Evolutionary conservation across 352 stramenopile genomes (phyloP), one percentile per base, ranked within the genome.

Genomic region (Pythium grandisporangium): DNA sequence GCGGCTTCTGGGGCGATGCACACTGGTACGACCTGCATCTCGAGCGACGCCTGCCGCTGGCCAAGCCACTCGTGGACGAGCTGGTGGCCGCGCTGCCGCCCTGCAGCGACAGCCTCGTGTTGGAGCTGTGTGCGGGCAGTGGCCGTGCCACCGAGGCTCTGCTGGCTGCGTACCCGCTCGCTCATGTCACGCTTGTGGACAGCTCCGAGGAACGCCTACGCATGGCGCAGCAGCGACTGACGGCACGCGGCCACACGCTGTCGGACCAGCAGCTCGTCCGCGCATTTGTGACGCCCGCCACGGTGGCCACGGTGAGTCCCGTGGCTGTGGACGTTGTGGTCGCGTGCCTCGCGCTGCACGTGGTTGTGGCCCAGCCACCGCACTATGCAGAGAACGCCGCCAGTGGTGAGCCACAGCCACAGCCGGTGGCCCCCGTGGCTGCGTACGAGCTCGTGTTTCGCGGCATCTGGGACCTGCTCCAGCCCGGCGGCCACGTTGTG

Each of bases 21-120:
- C 65, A 67, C 46, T 90, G 77, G 77, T 90, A 90, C 58, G 77
- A 90, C 29, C 56, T 86, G 34, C 62, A 90, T 14, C 27, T 90
- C 6, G 47, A 67, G 42, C 60, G 48, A 14, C 67, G 77, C 29
- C 45, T 90, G 53, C 74, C 74, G 17, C 56, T 79, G 13, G 71
- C 64, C n/a, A 67, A 79, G 38, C 38, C 53, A 2, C 71, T 86
- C 53, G 51, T 86, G n/a, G 44, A 67, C 7, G 63, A 90, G 49
- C 58, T 90, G 25, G 40, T 88, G 7, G 36, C 63, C 0, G 69
- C 74, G 12, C 45, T 90, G 27, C 77, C 77, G 14, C 77, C 77
- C 4, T 86, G 77, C 42, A 56, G 70, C 11, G 45, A 35, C 25
- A 70, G 77, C 37, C 55, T 58, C 24, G 70, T 88, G 5, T 30